A percentile compares a stretch with the other conserved stretches of the same genome.
Conservation (phyloP, 2,329 filamentous ascomycete species). For the Nothophoma quercina region DNA sequence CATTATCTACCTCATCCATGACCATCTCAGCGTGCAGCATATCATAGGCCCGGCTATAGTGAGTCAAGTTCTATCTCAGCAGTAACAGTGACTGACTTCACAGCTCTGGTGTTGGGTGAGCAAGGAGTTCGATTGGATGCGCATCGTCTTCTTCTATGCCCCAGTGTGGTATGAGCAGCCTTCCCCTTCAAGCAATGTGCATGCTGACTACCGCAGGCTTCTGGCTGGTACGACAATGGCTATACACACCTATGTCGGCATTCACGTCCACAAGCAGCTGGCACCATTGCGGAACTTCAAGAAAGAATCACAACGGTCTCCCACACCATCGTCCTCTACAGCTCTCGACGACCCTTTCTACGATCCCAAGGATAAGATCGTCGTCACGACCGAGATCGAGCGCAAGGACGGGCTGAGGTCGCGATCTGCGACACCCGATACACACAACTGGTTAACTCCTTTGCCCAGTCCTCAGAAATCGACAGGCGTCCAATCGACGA, state of each 20-base stretch:
- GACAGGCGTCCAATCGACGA: not conserved
- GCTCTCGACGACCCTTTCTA: conserved; percentile 41
- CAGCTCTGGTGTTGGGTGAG: conserved; percentile 83
- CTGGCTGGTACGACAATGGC: conserved; percentile 67
- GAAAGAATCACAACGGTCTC: conserved; percentile 19
- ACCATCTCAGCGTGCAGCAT: conserved; percentile 58
- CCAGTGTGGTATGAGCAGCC: conserved; percentile 66
- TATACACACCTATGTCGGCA: conserved; percentile 72
- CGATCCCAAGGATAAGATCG: conserved; percentile 51
- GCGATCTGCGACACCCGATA: conserved; percentile 10
- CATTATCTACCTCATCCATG: conserved; percentile 71
- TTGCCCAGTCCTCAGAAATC: conserved; percentile 38
- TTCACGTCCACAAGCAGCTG: conserved; percentile 70
- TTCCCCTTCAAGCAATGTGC: not conserved
- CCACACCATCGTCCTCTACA: conserved; percentile 1
- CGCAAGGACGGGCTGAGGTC: conserved; percentile 57
- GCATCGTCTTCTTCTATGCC: conserved; percentile 77
- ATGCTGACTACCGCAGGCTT: conserved; percentile 45
- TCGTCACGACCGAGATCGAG: conserved; percentile 67
- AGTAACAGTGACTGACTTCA: not conserved
- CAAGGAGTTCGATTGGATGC: conserved; percentile 71
- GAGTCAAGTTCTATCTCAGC: conserved; percentile 26
- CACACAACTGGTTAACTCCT: conserved; percentile 36
- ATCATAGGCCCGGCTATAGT: conserved; percentile 77
- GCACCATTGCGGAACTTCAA: conserved; percentile 60